phyloP scores from a whole-genome alignment of 495 filamentous ascomycete genomes.

The Aspergillus hancockii region DNA sequence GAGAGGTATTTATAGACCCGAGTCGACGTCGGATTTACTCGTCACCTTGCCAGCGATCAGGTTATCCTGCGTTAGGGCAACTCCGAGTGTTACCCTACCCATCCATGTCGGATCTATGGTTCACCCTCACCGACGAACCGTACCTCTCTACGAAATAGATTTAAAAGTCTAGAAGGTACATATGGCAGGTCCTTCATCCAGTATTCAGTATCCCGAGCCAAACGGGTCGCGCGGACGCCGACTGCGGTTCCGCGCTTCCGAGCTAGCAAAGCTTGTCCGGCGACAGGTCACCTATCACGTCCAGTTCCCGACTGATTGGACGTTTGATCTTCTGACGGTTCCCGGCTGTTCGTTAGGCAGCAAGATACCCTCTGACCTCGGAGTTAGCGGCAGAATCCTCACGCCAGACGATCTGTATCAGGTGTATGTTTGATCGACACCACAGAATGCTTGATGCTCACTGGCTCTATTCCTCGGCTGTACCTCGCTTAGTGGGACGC shows the following conservation, averaged over 20 bases:
- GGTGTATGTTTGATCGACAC: not conserved
- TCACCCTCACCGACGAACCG: not conserved
- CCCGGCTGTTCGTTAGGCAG: not conserved
- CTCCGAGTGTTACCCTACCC: not conserved
- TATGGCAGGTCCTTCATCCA: not conserved
- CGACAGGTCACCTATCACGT: not conserved
- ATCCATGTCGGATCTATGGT: not conserved
- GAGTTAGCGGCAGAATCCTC: not conserved
- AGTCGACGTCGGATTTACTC: not conserved
- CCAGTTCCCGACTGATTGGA: not conserved
- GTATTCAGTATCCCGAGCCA: too few relatives aligned
- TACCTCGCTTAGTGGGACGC: too few relatives aligned
- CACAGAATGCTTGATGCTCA: not conserved
- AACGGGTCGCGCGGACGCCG: not conserved
- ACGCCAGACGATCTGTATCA: not conserved
- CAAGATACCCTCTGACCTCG: not conserved
- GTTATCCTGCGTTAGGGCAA: not conserved
- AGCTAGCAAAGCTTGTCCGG: constrained; percentile 1
- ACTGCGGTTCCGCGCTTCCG: not conserved
- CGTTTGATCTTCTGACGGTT: not conserved
- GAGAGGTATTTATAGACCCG: not conserved
- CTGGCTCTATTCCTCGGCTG: too few relatives aligned
- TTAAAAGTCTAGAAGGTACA: not conserved
- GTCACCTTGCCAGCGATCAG: not conserved
- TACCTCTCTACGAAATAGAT: not conserved